Base-by-base conservation (phyloP, 306 rosid genomes). In the Betula pendula region DNA sequence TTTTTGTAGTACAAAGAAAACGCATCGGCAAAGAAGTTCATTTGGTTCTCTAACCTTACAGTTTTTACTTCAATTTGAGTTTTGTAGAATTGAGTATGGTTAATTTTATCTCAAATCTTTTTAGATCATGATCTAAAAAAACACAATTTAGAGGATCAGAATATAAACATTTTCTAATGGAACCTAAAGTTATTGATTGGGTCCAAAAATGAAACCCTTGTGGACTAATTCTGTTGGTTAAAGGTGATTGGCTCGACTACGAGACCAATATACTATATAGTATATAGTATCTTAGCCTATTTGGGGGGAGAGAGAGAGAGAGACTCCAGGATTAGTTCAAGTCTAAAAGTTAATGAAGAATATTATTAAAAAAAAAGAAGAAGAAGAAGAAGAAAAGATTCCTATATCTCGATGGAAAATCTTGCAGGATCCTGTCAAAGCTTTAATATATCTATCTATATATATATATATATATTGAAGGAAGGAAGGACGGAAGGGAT, bases 231-330 rank as follows among this genome's bases (percentile, higher is more conserved):
- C 40, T 62, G n/a, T 48, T 42, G 82, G 88, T 85, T 86, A 79
- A 81, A 83, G 65, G 80, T 47, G 73, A 72, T 62, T 56, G 60
- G 75, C 73, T 82, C 78, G 87, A 84, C 82, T 35, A 48, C 75
- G 40, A 72, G 70, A 83, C 74, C 72, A 31, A 55, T 58, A 58
- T 79, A 78, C 80, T 42, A 29, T 22, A 50, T 73, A 48, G 33
- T 6, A 3, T 31, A 31, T 35, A 35, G 40, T 4, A 4, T 55
- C 62, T 55, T 55, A 22, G 31, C 62, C 13, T 22, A 29, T 22
- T 55, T 10, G 33, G 15, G 3, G 15, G 55, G 65, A 48, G 51
- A 78, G 53, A 53, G 40, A 70, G 55, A 53, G 31, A 49, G 22
- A 82, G 70, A 74, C 27, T 14, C 25, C 19, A 71, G 68, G 79